Evolutionary conservation across 108 stramenopile genomes (phyloP).

Genomic region (Chaetoceros muelleri): DNA sequence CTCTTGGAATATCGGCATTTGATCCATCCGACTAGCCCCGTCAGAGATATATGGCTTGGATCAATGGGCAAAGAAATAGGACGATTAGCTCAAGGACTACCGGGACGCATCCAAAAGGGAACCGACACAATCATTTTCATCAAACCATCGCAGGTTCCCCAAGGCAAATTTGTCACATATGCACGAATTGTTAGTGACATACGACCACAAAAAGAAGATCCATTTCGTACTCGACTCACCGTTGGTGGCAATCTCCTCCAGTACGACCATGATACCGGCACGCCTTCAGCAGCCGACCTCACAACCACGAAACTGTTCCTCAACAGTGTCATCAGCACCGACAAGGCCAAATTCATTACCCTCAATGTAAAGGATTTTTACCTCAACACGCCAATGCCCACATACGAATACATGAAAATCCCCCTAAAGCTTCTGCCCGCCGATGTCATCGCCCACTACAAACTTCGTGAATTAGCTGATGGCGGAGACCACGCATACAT

Average conservation of each 20-base stretch:
- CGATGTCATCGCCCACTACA: slow-evolving; percentile 23
- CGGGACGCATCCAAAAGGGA: not conserved
- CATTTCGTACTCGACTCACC: slow-evolving; percentile 17
- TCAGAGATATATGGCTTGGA: slow-evolving; percentile 9
- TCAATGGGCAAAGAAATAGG: slow-evolving; percentile 13
- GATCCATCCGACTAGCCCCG: slow-evolving; percentile 2
- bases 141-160: slow-evolving; percentile 13
- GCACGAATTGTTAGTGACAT: slow-evolving; percentile 14
- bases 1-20: slow-evolving; percentile 14
- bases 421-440: slow-evolving; percentile 21
- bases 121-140: slow-evolving; percentile 22
- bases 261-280: slow-evolving; percentile 15
- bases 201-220: slow-evolving; percentile 18
- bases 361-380: slow-evolving; percentile 32
- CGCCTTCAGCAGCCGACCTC: slow-evolving; percentile 25
- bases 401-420: slow-evolving; percentile 28
- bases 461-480: slow-evolving; percentile 7
- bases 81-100: slow-evolving; percentile 11
- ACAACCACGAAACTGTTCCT: slow-evolving; percentile 26
- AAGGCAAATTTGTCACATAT: slow-evolving; percentile 16
- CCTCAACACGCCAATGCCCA: slow-evolving; percentile 20
- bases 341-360: slow-evolving; percentile 11
- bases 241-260: slow-evolving; percentile 25
- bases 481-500: slow-evolving; percentile 6
- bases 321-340: slow-evolving; percentile 34